Conservation (phyloP, 108 stramenopile genomes). For the Aurantiochytrium sp. region DNA sequence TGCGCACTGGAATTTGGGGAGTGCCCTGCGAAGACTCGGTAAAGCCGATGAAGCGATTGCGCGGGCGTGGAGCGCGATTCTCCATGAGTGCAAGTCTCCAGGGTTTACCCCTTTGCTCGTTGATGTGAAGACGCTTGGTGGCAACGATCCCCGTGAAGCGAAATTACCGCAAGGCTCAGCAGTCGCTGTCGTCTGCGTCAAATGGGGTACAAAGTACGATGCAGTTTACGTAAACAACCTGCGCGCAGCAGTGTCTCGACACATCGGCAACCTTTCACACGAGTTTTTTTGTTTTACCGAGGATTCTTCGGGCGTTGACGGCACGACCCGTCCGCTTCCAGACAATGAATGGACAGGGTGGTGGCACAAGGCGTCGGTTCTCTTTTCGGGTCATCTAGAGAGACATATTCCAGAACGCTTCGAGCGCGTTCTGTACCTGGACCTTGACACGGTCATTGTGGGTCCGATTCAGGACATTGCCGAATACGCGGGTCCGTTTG, state of each 20-base stretch:
- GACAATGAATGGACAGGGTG: slow-evolving; percentile 26
- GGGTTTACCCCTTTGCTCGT: too few species aligned
- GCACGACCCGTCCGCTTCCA: neutral
- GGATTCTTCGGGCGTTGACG: slow-evolving; percentile 18
- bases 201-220: slow-evolving; percentile 23
- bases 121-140: neutral
- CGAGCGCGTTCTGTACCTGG: slow-evolving; percentile 30
- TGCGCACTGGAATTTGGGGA: neutral
- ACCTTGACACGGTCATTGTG: slow-evolving; percentile 39
- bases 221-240: slow-evolving; percentile 7
- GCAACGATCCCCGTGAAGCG: too few species aligned
- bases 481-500: neutral
- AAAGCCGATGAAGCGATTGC: neutral
- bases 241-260: neutral
- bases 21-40: neutral
- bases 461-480: slow-evolving; percentile 23
- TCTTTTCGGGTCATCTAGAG: neutral
- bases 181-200: slow-evolving; percentile 8
- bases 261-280: neutral
- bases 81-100: neutral
- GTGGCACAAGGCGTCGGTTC: slow-evolving; percentile 36
- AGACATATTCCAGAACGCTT: neutral
- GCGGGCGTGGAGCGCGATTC: neutral
- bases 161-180: neutral
- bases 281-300: slow-evolving; percentile 36